These are phyloP conservation scores for Myrica gale DNA, from an alignment of 306 rosid genomes.

Conservation along the genomic window DNA sequence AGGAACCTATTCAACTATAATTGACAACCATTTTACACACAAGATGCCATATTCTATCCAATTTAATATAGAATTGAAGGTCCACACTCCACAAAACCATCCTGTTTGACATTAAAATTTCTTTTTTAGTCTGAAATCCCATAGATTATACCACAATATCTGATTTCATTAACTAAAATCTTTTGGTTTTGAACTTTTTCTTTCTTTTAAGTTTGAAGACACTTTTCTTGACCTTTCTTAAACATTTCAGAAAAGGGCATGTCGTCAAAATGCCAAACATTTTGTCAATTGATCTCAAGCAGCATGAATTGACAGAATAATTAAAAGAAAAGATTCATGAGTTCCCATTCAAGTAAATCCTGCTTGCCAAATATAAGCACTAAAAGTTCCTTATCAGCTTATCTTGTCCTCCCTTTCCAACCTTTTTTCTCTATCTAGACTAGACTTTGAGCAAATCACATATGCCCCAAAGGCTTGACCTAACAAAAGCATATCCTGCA, in stretches of 20 bases:
- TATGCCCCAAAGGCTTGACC: slow-evolving; percentile 20
- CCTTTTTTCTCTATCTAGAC: slow-evolving; percentile 19
- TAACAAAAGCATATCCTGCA: slow-evolving; percentile 19
- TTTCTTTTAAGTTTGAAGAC: neutral
- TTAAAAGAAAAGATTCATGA: slow-evolving; percentile 8
- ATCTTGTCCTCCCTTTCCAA: slow-evolving; percentile 36
- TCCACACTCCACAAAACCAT: no score
- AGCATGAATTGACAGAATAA: neutral
- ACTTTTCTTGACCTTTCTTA: no score
- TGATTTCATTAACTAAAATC: no score
- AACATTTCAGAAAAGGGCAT: neutral
- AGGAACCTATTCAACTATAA: neutral
- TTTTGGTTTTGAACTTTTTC: no score
- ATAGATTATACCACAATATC: no score
- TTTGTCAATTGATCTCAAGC: neutral
- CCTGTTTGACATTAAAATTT: no score
- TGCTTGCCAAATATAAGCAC: slow-evolving; percentile 19
- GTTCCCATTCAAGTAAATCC: slow-evolving; percentile 6
- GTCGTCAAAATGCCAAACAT: no score
- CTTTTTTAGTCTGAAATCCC: no score
- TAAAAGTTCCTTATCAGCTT: neutral
- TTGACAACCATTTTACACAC: neutral
- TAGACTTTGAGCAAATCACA: slow-evolving; percentile 29
- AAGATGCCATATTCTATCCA: neutral
- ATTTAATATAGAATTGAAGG: no score